Evolutionary conservation across 108 stramenopile species (phyloP), one percentile per base, ranked within the genome.

Genomic region (Cyclostephanos invisitatus): DNA sequence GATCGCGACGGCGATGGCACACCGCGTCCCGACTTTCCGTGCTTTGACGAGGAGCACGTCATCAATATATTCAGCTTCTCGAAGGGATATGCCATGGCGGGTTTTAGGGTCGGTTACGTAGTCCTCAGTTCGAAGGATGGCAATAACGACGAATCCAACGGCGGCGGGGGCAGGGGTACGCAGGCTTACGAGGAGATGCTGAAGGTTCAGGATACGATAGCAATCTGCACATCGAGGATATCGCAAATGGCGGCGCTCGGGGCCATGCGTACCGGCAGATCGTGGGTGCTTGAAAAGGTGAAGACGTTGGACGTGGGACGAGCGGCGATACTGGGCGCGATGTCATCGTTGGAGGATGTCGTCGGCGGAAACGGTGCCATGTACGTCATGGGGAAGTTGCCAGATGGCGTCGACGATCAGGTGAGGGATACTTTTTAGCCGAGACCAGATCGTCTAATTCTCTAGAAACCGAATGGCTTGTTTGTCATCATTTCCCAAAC

Each of bases 31-130:
- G 71, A 71, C 50, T 83, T 59, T 37, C 71, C 70, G 7, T 87
- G 79, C 73, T 88, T 89, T 65, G 75, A 78, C 27, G 82, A 85
- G 25, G 78, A 84, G 12, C 89, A 92, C 61, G 91, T 96, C 4
- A 77, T 96, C 21, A 89, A 94, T 75, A 85, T 95, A n/a, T 96
- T 93, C 65, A 89, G 87, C 48, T 92, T 96, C 68, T 85, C 83
- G 56, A 95, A 97, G 77, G 86, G 91, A 14, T 97, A 90, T 60
- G 86, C 95, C 3, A 63, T 98, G 80, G 94, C 96, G 9, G 97
- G 97, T 36, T 98, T 94, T 84, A 86, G 97, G 4, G 92, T 96
- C 12, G 97, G 96, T 18, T 97, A 97, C 61, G 37, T 95, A 11
- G 87, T 85, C 7, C 35, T 91, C 12, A 80, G 73, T 48, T 80